A percentile compares a stretch with the other conserved stretches of the same genome.
phyloP scores from a whole-genome alignment of 2,329 filamentous ascomycete genomes.

The Uncinocarpus reesii region DNA sequence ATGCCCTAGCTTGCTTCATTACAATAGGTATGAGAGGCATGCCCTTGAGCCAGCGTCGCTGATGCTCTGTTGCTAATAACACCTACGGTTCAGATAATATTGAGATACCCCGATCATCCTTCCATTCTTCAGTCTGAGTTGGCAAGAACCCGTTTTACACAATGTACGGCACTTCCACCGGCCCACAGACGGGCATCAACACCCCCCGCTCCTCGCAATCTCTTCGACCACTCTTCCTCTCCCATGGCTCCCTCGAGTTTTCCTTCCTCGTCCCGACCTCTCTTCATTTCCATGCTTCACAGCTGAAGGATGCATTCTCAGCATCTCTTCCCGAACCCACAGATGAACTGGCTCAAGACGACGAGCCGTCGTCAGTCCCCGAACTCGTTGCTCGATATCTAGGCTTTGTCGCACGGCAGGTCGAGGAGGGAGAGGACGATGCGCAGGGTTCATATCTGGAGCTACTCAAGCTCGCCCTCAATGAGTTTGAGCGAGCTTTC shows the following conservation, averaged over 20 bases:
- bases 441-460: conserved; percentile 80
- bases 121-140: neutral
- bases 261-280: conserved; percentile 91
- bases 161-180: conserved; percentile 77
- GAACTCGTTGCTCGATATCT: conserved; percentile 92
- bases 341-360: conserved; percentile 94
- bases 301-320: conserved; percentile 84
- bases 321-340: conserved; percentile 79
- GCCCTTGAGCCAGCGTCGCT: no score
- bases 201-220: conserved; percentile 91
- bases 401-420: conserved; percentile 76
- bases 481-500: conserved; percentile 94
- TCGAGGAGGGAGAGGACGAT: conserved; percentile 87
- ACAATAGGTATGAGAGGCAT: conserved; percentile 8
- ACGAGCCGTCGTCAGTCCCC: conserved; percentile 91
- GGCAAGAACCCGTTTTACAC: conserved; percentile 25
- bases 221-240: conserved; percentile 78
- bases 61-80: no score
- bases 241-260: conserved; percentile 90
- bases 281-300: conserved; percentile 89
- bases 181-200: conserved; percentile 89
- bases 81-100: neutral
- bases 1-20: conserved; percentile 1
- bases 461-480: conserved; percentile 80
- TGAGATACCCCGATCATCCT: neutral